Conservation (phyloP, 441 rosid species). For the Erodium texanum region DNA sequence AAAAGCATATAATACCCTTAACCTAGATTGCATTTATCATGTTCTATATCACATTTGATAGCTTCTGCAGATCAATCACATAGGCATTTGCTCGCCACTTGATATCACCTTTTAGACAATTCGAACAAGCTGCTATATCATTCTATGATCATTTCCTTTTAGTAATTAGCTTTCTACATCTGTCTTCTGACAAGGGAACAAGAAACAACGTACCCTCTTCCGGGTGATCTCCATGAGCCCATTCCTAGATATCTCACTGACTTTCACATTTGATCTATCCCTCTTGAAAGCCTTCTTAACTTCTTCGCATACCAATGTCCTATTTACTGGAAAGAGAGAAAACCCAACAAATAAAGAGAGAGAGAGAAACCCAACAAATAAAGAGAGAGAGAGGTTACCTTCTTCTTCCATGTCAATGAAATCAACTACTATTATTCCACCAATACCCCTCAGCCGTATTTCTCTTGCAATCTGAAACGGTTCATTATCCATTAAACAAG, state of each 20-base stretch:
- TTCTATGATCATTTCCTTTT: background rate
- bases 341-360: constrained; percentile 6
- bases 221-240: constrained; percentile 98
- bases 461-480: constrained; percentile 87
- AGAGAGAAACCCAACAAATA: background rate
- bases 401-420: constrained; percentile 94
- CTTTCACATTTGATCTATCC: constrained; percentile 82
- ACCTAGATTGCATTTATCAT: too few relatives aligned
- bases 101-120: too few relatives aligned
- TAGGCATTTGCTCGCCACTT: too few relatives aligned
- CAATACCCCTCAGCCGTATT: constrained; percentile 85
- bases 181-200: background rate
- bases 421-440: constrained; percentile 97
- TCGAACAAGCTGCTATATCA: too few relatives aligned
- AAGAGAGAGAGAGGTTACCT: constrained; percentile 38
- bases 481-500: constrained; percentile 15
- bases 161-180: background rate
- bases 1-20: too few relatives aligned
- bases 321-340: constrained; percentile 55
- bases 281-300: constrained; percentile 81
- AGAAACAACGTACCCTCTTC: constrained; percentile 56
- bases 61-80: too few relatives aligned
- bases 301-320: constrained; percentile 82
- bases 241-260: constrained; percentile 81
- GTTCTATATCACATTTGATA: too few relatives aligned